Percentiles rank a stretch among this genome's conserved stretches.
Conservation (phyloP, 306 rosid species). For the Alnus glutinosa region DNA sequence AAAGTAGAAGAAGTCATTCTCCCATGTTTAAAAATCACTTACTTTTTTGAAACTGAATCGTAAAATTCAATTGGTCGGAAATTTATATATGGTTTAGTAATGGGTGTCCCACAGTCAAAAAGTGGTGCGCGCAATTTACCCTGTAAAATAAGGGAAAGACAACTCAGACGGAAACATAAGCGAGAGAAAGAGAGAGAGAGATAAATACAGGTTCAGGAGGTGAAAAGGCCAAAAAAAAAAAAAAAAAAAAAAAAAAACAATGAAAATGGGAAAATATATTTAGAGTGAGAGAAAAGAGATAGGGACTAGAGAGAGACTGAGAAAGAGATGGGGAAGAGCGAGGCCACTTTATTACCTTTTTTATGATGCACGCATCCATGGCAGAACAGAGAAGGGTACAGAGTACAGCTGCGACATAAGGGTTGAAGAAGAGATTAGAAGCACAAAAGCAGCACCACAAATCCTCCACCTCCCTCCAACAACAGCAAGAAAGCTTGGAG, state of each 20-base stretch:
- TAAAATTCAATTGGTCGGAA: background rate
- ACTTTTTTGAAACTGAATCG: too few relatives aligned
- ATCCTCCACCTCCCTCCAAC: constrained; percentile 20
- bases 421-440: constrained; percentile 9
- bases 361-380: constrained; percentile 94
- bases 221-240: constrained; percentile 16
- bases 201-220: background rate
- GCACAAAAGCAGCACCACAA: constrained; percentile 16
- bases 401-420: constrained; percentile 28
- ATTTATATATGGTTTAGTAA: background rate
- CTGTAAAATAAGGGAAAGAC: constrained; percentile 15
- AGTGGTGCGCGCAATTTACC: constrained; percentile 16
- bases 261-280: background rate
- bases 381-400: constrained; percentile 62
- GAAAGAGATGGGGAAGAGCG: constrained; percentile 27
- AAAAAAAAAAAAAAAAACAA: constrained; percentile 30
- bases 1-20: too few relatives aligned
- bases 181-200: background rate
- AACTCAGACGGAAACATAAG: constrained; percentile 22
- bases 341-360: constrained; percentile 85
- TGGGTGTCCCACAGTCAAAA: constrained; percentile 13
- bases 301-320: constrained; percentile 18
- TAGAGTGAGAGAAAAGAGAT: constrained; percentile 12
- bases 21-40: too few relatives aligned
- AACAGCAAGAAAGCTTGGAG: background rate